These are phyloP conservation scores for Aspergillus floridensis DNA, from an alignment of 2,329 filamentous ascomycete genomes.

Conservation along the genomic window DNA sequence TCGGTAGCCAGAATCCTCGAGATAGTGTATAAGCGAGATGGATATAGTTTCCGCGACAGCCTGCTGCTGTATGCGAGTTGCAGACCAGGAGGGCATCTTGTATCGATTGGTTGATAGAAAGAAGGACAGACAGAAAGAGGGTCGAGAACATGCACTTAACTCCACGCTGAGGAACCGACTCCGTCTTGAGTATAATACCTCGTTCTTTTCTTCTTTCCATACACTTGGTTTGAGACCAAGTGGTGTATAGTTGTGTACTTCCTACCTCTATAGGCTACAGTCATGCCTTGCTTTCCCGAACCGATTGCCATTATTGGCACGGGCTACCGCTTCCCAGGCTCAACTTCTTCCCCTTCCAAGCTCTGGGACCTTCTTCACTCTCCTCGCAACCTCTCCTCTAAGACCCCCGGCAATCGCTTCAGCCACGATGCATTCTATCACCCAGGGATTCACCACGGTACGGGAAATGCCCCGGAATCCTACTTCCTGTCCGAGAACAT, in stretches of 20 bases:
- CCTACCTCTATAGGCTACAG: not conserved
- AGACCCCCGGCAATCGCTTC: constrained; percentile 24
- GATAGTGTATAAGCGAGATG: not conserved
- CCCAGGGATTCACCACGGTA: constrained; percentile 24
- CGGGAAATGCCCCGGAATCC: constrained; percentile 25
- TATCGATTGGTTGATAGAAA: no score
- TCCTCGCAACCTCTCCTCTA: constrained; percentile 23
- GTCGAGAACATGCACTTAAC: not conserved
- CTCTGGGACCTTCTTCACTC: constrained; percentile 27
- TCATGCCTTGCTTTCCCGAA: constrained; percentile 8
- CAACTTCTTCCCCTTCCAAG: constrained; percentile 22
- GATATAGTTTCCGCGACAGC: not conserved
- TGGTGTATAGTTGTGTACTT: not conserved
- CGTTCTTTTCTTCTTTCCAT: no score
- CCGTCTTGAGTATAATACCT: no score
- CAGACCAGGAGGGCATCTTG: not conserved
- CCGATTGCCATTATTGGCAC: constrained; percentile 30
- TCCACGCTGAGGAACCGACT: not conserved
- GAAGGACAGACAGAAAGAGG: no score
- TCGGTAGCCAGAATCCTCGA: not conserved
- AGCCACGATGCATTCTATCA: constrained; percentile 25
- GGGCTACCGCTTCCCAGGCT: constrained; percentile 26
- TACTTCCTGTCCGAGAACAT: constrained; percentile 26
- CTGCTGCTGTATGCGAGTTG: not conserved
- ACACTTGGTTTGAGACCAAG: no score